phyloP scores from a whole-genome alignment of 1,284 basidiomycete genomes.

The Boletus holoroseus region DNA sequence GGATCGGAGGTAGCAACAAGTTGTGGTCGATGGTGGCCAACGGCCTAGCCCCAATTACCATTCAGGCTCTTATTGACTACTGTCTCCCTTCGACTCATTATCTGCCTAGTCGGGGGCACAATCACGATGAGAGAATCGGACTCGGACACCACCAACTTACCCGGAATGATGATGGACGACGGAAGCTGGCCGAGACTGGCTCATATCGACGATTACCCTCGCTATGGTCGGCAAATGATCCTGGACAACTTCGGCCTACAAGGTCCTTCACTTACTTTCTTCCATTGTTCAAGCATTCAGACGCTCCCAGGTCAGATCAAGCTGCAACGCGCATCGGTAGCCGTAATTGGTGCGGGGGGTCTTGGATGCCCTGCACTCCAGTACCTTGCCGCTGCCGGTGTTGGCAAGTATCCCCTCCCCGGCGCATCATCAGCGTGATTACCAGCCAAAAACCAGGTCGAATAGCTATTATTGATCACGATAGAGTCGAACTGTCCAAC shows the following conservation, averaged over 20 bases:
- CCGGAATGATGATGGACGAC: constrained; percentile 6
- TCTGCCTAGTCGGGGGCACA: background rate
- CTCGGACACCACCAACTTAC: background rate
- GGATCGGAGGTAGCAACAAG: background rate
- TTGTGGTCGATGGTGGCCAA: background rate
- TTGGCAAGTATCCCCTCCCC: constrained; percentile 53
- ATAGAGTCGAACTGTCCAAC: constrained; percentile 87
- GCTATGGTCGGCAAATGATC: constrained; percentile 98
- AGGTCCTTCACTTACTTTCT: constrained; percentile 41
- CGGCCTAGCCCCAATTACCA: background rate
- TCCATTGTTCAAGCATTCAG: constrained; percentile 1
- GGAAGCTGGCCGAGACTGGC: constrained; percentile 29
- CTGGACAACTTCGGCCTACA: constrained; percentile 82
- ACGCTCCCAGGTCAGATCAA: constrained; percentile 72
- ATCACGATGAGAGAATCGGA: constrained; percentile 3
- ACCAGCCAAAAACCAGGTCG: constrained; percentile 45
- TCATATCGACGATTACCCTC: constrained; percentile 68
- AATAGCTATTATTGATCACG: constrained; percentile 88
- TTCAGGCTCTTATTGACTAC: too few relatives aligned
- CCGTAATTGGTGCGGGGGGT: constrained; percentile 92
- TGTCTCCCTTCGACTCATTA: background rate
- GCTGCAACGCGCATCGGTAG: constrained; percentile 69
- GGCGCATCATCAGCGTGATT: constrained; percentile 4
- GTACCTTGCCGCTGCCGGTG: constrained; percentile 87
- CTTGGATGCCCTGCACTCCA: constrained; percentile 94